Percentiles rank a stretch among this genome's conserved stretches.
phyloP scores from a whole-genome alignment of 371 early-diverging fungal genomes.

The Globomyces sp. region DNA sequence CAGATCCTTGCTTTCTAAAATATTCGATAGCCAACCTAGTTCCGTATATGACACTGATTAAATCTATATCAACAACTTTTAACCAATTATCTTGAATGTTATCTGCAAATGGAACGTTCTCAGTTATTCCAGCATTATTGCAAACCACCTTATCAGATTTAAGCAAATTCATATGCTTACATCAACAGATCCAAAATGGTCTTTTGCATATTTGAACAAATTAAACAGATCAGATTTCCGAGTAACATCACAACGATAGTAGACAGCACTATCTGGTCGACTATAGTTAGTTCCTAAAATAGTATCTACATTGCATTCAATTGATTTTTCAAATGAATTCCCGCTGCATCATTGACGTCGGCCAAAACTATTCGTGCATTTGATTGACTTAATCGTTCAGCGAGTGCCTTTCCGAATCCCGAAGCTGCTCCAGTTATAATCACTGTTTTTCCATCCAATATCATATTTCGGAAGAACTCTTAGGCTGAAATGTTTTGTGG shows the following conservation, averaged over 20 bases:
- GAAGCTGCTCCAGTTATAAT: slow-evolving; percentile 7
- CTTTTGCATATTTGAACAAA: slow-evolving; percentile 25
- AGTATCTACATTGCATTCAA: neutral
- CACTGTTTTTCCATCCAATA: too few relatives aligned
- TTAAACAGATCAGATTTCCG: slow-evolving; percentile 42
- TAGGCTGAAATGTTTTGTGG: too few relatives aligned
- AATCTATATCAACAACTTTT: slow-evolving; percentile 63
- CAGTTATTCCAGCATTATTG: slow-evolving; percentile 59
- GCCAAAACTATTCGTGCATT: neutral
- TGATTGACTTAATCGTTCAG: neutral
- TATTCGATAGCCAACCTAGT: slow-evolving; percentile 68
- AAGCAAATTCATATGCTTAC: slow-evolving; percentile 27
- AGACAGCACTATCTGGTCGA: slow-evolving; percentile 43
- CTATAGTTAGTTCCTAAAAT: neutral
- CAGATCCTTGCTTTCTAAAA: slow-evolving; percentile 45
- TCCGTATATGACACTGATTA: slow-evolving; percentile 63
- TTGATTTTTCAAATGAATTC: neutral
- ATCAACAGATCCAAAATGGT: neutral
- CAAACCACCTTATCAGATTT: too few relatives aligned
- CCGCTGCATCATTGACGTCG: slow-evolving; percentile 3
- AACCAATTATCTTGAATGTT: slow-evolving; percentile 44
- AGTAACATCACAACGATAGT: slow-evolving; percentile 59
- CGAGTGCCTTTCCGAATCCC: slow-evolving; percentile 10
- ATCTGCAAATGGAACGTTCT: slow-evolving; percentile 23
- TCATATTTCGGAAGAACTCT: too few relatives aligned